phyloP scores from a whole-genome alignment of 768 basidiomycete genomes.

The Boletus pseudo-olivaceus region DNA sequence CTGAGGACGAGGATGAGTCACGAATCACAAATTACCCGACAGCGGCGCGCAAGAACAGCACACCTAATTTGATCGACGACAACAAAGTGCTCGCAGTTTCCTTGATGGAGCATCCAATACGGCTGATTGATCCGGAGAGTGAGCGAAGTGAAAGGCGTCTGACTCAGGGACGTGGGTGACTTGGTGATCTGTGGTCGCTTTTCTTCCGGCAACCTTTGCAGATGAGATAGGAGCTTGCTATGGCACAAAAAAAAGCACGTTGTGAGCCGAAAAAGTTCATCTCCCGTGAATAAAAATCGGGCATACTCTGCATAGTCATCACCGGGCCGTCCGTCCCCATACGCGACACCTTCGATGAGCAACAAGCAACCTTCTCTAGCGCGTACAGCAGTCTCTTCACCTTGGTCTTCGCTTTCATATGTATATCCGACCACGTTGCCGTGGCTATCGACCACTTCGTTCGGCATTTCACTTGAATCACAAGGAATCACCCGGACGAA shows the following conservation, averaged over 20 bases:
- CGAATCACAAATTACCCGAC: slow-evolving; percentile 2
- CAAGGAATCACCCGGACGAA: slow-evolving; percentile 61
- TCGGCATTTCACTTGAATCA: slow-evolving; percentile 49
- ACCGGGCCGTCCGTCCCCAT: slow-evolving; percentile 48
- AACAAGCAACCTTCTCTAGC: slow-evolving; percentile 44
- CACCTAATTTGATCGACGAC: slow-evolving; percentile 73
- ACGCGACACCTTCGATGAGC: slow-evolving; percentile 58
- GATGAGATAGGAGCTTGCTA: slow-evolving; percentile 48
- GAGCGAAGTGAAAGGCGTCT: slow-evolving; percentile 52
- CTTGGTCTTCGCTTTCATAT: slow-evolving; percentile 10
- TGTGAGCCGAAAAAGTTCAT: not conserved
- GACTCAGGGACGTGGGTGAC: slow-evolving; percentile 41
- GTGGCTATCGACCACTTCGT: slow-evolving; percentile 36
- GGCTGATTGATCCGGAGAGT: slow-evolving; percentile 66
- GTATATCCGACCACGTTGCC: slow-evolving; percentile 35
- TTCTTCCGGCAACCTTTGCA: slow-evolving; percentile 32
- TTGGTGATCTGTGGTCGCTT: slow-evolving; percentile 33
- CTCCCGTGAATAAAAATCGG: not conserved
- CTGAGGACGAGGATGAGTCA: slow-evolving; percentile 34
- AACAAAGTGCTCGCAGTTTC: slow-evolving; percentile 79
- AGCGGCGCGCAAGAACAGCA: not conserved
- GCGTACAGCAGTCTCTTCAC: not conserved
- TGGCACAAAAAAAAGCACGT: not conserved
- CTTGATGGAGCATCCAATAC: slow-evolving; percentile 78
- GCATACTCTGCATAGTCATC: slow-evolving; percentile 60